Percentiles rank a stretch among this genome's conserved stretches.
Evolutionary conservation across 495 filamentous ascomycete genomes (phyloP).

Genomic region (Neurospora pannonica): DNA sequence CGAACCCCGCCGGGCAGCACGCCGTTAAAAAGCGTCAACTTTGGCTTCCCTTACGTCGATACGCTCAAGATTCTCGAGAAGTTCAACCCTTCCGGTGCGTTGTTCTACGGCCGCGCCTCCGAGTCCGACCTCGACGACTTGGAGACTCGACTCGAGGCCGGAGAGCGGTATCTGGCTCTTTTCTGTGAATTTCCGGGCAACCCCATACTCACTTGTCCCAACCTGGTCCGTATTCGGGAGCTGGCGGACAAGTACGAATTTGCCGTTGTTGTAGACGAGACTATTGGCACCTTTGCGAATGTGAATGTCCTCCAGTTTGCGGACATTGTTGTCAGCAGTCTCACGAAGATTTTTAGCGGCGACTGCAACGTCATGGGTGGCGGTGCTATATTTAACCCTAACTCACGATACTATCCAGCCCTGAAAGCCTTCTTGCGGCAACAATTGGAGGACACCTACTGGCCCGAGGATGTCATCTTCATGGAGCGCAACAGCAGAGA

Average conservation of each 20-base stretch:
- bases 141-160: constrained; percentile 56
- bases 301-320: constrained; percentile 83
- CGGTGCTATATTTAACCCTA: constrained; percentile 76
- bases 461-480: constrained; percentile 88
- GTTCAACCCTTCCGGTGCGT: constrained; percentile 73
- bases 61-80: constrained; percentile 92
- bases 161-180: constrained; percentile 72
- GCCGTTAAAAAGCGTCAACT: constrained; percentile 55
- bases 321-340: constrained; percentile 84
- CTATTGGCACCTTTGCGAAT: constrained; percentile 92
- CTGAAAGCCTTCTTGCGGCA: constrained; percentile 52
- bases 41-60: constrained; percentile 90
- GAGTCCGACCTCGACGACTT: constrained; percentile 79
- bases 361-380: constrained; percentile 98
- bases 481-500: constrained; percentile 94
- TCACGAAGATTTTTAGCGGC: constrained; percentile 95
- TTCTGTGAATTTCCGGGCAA: constrained; percentile 96
- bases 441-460: constrained; percentile 82
- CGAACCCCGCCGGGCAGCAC: constrained; percentile 32
- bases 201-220: constrained; percentile 74
- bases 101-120: constrained; percentile 83
- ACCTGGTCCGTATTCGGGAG: constrained; percentile 66
- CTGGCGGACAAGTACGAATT: constrained; percentile 83
- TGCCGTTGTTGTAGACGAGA: constrained; percentile 88
- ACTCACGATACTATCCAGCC: constrained; percentile 54